Evolutionary conservation across 2,329 filamentous ascomycete species (phyloP).

Genomic region (Colletotrichum kahawae): DNA sequence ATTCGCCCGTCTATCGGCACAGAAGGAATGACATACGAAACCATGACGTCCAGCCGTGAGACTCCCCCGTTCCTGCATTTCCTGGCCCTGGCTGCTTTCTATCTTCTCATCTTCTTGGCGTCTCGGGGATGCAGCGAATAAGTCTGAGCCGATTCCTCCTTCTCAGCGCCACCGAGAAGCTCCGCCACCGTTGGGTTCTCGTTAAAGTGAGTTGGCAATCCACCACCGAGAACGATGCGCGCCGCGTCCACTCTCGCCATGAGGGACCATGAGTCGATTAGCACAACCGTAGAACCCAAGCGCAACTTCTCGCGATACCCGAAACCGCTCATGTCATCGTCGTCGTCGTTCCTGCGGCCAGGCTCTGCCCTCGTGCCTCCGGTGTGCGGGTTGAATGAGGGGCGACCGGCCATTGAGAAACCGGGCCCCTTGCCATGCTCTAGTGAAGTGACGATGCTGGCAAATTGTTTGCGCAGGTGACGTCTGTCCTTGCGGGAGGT

Average conservation of each 20-base stretch:
- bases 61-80: neutral
- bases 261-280: slow-evolving; percentile 58
- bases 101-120: slow-evolving; percentile 14
- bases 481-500: slow-evolving; percentile 55
- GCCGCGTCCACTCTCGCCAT: slow-evolving; percentile 53
- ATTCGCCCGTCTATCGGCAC: neutral
- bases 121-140: neutral
- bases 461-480: slow-evolving; percentile 52
- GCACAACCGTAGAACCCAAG: slow-evolving; percentile 48
- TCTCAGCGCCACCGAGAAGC: slow-evolving; percentile 35
- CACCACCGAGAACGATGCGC: slow-evolving; percentile 52
- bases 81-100: neutral
- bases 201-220: slow-evolving; percentile 43
- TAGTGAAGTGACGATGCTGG: slow-evolving; percentile 59
- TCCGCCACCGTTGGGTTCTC: slow-evolving; percentile 43
- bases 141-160: slow-evolving; percentile 28
- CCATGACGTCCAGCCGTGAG: neutral
- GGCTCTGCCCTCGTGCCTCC: slow-evolving; percentile 44
- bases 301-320: slow-evolving; percentile 59
- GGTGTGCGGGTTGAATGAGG: slow-evolving; percentile 45
- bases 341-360: slow-evolving; percentile 33
- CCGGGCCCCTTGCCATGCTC: slow-evolving; percentile 59
- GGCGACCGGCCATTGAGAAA: slow-evolving; percentile 54
- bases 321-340: slow-evolving; percentile 44
- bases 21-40: neutral